These are phyloP conservation scores for Sarocladium oryzae DNA, from an alignment of 2,329 filamentous ascomycete genomes.

Conservation along the genomic window DNA sequence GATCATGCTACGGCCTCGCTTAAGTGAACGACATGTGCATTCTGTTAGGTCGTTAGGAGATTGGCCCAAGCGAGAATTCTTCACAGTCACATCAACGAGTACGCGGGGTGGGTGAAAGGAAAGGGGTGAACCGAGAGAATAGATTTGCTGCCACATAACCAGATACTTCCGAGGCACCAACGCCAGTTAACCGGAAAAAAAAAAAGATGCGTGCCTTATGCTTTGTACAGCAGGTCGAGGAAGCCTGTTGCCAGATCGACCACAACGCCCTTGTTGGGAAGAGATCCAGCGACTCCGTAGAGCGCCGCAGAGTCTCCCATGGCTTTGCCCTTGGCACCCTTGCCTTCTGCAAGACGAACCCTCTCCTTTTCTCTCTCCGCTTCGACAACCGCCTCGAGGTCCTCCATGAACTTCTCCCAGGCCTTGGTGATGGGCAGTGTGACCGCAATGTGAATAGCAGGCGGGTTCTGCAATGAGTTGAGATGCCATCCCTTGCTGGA, in stretches of 20 bases:
- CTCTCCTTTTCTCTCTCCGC: constrained; percentile 77
- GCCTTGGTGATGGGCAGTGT: constrained; percentile 79
- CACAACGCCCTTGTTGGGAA: constrained; percentile 94
- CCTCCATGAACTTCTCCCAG: constrained; percentile 70
- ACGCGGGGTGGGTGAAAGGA: not conserved
- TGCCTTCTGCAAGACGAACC: constrained; percentile 63
- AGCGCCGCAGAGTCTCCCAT: constrained; percentile 78
- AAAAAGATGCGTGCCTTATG: constrained; percentile 35
- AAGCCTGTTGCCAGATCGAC: constrained; percentile 86
- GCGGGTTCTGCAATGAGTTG: constrained; percentile 85
- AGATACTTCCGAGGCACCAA: not conserved
- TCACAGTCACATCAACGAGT: not conserved
- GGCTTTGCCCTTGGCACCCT: constrained; percentile 56
- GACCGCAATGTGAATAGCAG: constrained; percentile 90
- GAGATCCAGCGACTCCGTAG: constrained; percentile 89
- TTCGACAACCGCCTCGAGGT: constrained; percentile 61
- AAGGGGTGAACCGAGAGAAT: not conserved
- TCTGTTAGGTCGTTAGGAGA: not conserved
- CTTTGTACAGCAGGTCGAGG: constrained; percentile 87
- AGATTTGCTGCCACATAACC: not conserved
- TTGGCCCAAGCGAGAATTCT: not conserved
- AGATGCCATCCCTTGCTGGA: constrained; percentile 83
- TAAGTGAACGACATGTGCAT: not conserved
- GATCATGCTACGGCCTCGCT: not conserved
- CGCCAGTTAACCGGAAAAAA: not conserved